Percentiles rank a stretch among this genome's conserved stretches.
phyloP scores from a whole-genome alignment of 169 alveolate species.

The Plasmodium relictum region DNA sequence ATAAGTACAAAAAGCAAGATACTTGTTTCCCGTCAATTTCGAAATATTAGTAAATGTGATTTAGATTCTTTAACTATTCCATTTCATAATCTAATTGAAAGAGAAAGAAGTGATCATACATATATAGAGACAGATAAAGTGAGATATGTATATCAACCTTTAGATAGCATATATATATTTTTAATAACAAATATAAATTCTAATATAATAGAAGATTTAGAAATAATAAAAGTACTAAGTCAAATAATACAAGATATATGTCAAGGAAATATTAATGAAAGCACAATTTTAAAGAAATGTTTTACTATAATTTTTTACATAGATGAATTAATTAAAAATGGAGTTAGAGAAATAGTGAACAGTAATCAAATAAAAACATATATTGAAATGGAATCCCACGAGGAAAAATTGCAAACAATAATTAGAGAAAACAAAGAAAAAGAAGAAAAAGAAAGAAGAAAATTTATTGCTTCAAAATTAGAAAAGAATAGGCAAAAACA shows the following conservation, averaged over 20 bases:
- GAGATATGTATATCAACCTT: slow-evolving; percentile 86
- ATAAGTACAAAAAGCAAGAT: slow-evolving; percentile 75
- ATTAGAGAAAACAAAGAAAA: slow-evolving; percentile 84
- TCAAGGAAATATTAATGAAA: slow-evolving; percentile 82
- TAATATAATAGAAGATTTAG: slow-evolving; percentile 84
- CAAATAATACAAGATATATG: slow-evolving; percentile 84
- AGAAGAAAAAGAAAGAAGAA: slow-evolving; percentile 93
- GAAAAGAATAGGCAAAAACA: slow-evolving; percentile 90
- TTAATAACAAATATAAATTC: slow-evolving; percentile 87
- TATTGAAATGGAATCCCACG: slow-evolving; percentile 88
- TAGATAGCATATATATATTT: slow-evolving; percentile 85
- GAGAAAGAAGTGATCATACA: slow-evolving; percentile 83
- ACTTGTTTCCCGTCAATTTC: slow-evolving; percentile 71
- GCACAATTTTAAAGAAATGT: slow-evolving; percentile 80
- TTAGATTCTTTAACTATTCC: slow-evolving; percentile 75
- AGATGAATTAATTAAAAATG: slow-evolving; percentile 85
- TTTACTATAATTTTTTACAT: slow-evolving; percentile 85
- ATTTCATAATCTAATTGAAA: slow-evolving; percentile 65
- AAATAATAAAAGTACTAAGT: slow-evolving; percentile 83
- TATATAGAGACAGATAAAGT: slow-evolving; percentile 85
- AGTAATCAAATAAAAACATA: slow-evolving; percentile 84
- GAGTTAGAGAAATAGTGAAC: slow-evolving; percentile 82
- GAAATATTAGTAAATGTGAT: slow-evolving; percentile 74
- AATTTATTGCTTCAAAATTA: slow-evolving; percentile 90
- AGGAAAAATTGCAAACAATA: slow-evolving; percentile 84